Base-by-base conservation (phyloP, 2,329 filamentous ascomycete species). In the Pochonia chlamydosporia region DNA sequence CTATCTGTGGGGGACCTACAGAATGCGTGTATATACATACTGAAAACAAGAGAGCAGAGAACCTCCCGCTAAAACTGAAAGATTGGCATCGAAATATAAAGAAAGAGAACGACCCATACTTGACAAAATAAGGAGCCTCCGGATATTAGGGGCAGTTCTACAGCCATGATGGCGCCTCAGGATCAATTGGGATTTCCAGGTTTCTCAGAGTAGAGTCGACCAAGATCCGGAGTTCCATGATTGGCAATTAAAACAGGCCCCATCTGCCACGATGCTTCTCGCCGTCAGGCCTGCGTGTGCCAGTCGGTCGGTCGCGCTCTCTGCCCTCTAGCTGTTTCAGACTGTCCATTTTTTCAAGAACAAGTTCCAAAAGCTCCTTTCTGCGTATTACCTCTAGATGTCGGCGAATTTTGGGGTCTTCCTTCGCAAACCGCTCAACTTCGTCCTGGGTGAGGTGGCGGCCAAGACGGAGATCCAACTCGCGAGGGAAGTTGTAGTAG, bases 401-500 rank as follows among this genome's bases (percentile, higher is more conserved):
- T 41, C 85, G 78, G 52, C 85, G 79, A 52, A 99, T 85, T 67
- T 92, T 93, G 16, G 89, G 87, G 61, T 99, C 95, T 67, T 99
- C 93, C 45, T 88, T 82, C 3, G 93, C 93, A 58, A 99, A 96
- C 23, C 81, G 80, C 63, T 99, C 92, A 5, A 97, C 80, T 59
- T 97, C 85, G 5, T 83, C 82, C 47, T 86, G 81, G 28, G 81
- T 81, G 51, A 96, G 75, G 57, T 89, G 85, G 23, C 89, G 82
- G 40, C 92, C 89, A 10, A 99, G 83, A 28, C 91, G 82, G 50
- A 85, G 73, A 64, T 99, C 93, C 11, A 99, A 79, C 63, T 96
- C 90, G 33, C 93, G 81, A 1, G 93, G 93, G 67, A 99, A 99
- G 63, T 93, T 90, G 70, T 96, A 96, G 71, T 96, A 96, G 65